phyloP scores from a whole-genome alignment of 2,329 filamentous ascomycete species.

The Xylaria sp. region DNA sequence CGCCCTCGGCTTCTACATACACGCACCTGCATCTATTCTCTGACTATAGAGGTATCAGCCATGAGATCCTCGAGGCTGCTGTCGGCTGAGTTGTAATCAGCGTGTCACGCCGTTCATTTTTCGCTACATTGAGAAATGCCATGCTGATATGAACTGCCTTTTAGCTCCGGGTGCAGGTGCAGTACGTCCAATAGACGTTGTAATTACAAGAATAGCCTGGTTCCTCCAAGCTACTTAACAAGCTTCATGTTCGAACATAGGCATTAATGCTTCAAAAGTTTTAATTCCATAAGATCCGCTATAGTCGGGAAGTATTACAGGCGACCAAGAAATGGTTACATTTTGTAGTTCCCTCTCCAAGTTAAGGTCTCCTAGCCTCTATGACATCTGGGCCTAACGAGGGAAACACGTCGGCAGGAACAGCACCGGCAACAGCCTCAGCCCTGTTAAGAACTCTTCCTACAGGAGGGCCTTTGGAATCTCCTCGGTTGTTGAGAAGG shows the following conservation, averaged over 20 bases:
- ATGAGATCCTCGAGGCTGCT: too few relatives aligned
- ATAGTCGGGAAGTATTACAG: neutral
- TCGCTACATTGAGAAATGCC: too few relatives aligned
- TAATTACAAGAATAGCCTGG: neutral
- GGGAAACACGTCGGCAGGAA: slow-evolving; percentile 28
- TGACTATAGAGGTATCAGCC: too few relatives aligned
- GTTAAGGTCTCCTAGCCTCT: slow-evolving; percentile 16
- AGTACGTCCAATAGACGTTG: too few relatives aligned
- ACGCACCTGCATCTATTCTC: too few relatives aligned
- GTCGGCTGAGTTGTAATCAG: too few relatives aligned
- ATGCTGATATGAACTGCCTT: too few relatives aligned
- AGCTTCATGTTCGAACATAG: neutral
- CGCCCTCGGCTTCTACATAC: too few relatives aligned
- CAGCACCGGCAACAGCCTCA: slow-evolving; percentile 36
- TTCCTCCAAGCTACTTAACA: neutral
- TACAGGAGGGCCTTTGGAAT: slow-evolving; percentile 51
- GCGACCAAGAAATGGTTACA: neutral
- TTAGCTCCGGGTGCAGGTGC: too few relatives aligned
- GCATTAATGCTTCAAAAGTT: neutral
- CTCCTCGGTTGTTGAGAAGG: slow-evolving; percentile 65
- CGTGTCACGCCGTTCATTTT: too few relatives aligned
- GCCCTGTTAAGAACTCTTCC: slow-evolving; percentile 37
- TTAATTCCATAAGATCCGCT: neutral
- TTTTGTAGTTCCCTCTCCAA: neutral
- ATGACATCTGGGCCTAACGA: slow-evolving; percentile 32